Evolutionary conservation across 2,329 filamentous ascomycete species (phyloP).

Genomic region (Fusarium neocosmosporiellum): DNA sequence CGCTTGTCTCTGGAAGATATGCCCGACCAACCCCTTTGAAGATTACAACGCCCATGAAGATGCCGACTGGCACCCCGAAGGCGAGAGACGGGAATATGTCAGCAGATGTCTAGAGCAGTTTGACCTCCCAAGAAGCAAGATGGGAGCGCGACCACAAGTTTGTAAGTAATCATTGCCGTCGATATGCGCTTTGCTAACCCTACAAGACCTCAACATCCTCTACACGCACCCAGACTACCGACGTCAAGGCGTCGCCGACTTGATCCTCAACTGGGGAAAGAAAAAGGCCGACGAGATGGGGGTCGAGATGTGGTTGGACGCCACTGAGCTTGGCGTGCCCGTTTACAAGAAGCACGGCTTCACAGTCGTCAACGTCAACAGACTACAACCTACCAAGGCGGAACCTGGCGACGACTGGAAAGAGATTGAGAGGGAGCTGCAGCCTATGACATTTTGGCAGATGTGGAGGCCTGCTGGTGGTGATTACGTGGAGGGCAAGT

Average conservation of each 20-base stretch:
- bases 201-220: slow-evolving; percentile 34
- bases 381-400: slow-evolving; percentile 10
- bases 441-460: slow-evolving; percentile 29
- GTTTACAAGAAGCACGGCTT: slow-evolving; percentile 41
- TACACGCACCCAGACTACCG: slow-evolving; percentile 38
- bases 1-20: slow-evolving; percentile 39
- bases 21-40: slow-evolving; percentile 20
- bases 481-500: slow-evolving; percentile 27
- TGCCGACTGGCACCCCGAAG: slow-evolving; percentile 33
- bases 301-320: slow-evolving; percentile 39
- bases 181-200: neutral
- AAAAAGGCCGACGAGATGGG: slow-evolving; percentile 40
- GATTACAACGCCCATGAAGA: slow-evolving; percentile 17
- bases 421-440: slow-evolving; percentile 23
- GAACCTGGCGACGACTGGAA: slow-evolving; percentile 27
- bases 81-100: slow-evolving; percentile 33
- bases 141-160: slow-evolving; percentile 36
- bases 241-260: slow-evolving; percentile 33
- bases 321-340: slow-evolving; percentile 33
- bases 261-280: slow-evolving; percentile 38
- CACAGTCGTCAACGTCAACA: slow-evolving; percentile 26
- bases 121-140: slow-evolving; percentile 26
- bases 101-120: slow-evolving; percentile 29
- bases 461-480: slow-evolving; percentile 39
- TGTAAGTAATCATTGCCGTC: slow-evolving; percentile 11